Percentiles rank a stretch among this genome's conserved stretches.
Conservation (phyloP, 768 basidiomycete species). For the Leucocoprinus birnbaumii region DNA sequence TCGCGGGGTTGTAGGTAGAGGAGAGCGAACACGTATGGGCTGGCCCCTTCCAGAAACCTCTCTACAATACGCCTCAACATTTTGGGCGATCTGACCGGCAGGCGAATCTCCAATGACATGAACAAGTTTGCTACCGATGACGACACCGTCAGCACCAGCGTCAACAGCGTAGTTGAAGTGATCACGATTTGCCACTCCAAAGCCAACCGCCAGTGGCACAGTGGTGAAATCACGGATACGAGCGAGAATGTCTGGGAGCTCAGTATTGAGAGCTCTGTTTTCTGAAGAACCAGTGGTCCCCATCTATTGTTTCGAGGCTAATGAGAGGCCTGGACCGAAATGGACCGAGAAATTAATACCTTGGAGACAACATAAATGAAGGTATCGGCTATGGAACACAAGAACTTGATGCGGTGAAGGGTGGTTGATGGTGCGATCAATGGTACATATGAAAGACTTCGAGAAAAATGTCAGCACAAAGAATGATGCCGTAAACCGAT, state of each 20-base stretch:
- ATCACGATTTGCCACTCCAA: constrained; percentile 87
- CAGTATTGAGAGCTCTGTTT: constrained; percentile 63
- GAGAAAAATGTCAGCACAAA: constrained; percentile 5
- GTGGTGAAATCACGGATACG: constrained; percentile 78
- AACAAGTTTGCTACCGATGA: constrained; percentile 88
- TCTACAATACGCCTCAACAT: constrained; percentile 72
- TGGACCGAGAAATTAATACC: constrained; percentile 34
- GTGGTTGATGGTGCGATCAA: constrained; percentile 94
- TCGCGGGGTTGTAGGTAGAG: constrained; percentile 24
- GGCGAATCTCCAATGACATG: constrained; percentile 70
- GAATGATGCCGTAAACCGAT: not conserved
- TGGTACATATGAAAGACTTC: constrained; percentile 90
- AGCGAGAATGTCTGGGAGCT: constrained; percentile 79
- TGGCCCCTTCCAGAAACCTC: constrained; percentile 53
- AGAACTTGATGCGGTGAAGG: constrained; percentile 82
- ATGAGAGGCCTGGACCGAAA: constrained; percentile 11
- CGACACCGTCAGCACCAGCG: constrained; percentile 93
- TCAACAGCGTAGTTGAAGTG: constrained; percentile 86
- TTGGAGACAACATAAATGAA: constrained; percentile 99
- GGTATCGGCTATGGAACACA: constrained; percentile 90
- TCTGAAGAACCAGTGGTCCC: constrained; percentile 95
- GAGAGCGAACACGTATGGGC: constrained; percentile 32
- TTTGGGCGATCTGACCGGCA: constrained; percentile 40
- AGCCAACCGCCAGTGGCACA: constrained; percentile 92
- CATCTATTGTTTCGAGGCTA: constrained; percentile 53